phyloP scores from a whole-genome alignment of 176 grass and related monocot species.

The Carex scoparia region DNA sequence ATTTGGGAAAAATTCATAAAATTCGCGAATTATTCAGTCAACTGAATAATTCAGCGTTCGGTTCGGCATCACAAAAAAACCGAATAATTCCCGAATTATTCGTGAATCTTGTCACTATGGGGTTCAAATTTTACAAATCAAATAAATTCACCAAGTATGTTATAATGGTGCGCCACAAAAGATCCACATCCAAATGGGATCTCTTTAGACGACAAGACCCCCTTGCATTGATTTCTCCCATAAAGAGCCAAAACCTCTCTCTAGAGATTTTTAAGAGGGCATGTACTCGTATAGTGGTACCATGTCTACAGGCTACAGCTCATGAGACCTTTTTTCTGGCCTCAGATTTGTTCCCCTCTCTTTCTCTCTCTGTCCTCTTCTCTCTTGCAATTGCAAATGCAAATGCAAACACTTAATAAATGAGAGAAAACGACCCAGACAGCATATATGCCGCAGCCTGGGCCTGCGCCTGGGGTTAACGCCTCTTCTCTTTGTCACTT shows the following conservation, averaged over 20 bases:
- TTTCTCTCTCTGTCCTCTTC: background rate
- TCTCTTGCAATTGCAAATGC: background rate
- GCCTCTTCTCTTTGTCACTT: background rate
- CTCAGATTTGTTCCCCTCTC: slow-evolving; percentile 13
- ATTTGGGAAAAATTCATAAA: too few species aligned
- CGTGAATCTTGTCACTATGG: too few species aligned
- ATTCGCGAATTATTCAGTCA: too few species aligned
- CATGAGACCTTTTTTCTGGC: slow-evolving; percentile 30
- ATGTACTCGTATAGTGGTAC: slow-evolving; percentile 26
- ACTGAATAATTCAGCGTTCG: too few species aligned
- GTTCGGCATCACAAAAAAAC: too few species aligned
- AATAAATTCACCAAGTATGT: too few species aligned
- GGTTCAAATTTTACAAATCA: too few species aligned
- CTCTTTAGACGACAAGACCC: background rate
- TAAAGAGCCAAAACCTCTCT: slow-evolving; percentile 33
- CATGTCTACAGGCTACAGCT: slow-evolving; percentile 37
- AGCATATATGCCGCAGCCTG: slow-evolving; percentile 17
- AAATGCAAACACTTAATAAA: slow-evolving; percentile 21
- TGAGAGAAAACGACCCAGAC: slow-evolving; percentile 27
- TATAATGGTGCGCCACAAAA: background rate
- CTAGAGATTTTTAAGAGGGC: slow-evolving; percentile 17
- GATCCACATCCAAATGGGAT: background rate
- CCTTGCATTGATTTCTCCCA: slow-evolving; percentile 4
- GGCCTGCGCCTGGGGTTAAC: background rate
- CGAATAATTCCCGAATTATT: too few species aligned